Evolutionary conservation across 1,139 yeast genomes (phyloP).

Genomic region (Blastobotrys capitulatus): DNA sequence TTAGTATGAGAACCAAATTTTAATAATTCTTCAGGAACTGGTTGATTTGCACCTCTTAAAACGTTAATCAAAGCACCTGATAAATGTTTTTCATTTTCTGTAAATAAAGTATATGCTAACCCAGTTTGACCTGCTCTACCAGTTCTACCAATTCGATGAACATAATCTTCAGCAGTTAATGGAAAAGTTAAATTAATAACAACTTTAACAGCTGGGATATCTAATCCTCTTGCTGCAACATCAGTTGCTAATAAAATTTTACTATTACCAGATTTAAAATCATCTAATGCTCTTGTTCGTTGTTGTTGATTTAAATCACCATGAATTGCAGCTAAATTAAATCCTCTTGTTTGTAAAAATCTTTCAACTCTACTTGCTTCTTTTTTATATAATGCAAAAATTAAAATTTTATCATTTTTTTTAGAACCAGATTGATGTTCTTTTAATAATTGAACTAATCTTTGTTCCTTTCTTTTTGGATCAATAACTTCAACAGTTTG

Average conservation of each 20-base stretch:
- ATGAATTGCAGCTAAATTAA: slow-evolving; percentile 84
- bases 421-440: slow-evolving; percentile 67
- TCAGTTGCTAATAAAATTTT: slow-evolving; percentile 88
- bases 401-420: slow-evolving; percentile 68
- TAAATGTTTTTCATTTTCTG: slow-evolving; percentile 94
- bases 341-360: slow-evolving; percentile 65
- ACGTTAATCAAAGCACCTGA: slow-evolving; percentile 94
- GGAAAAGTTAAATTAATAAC: slow-evolving; percentile 97
- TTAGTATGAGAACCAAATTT: slow-evolving; percentile 97
- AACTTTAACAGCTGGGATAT: slow-evolving; percentile 93
- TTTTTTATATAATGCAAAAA: slow-evolving; percentile 92
- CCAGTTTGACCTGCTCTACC: slow-evolving; percentile 98
- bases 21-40: slow-evolving; percentile 92
- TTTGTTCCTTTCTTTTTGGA: slow-evolving; percentile 74
- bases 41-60: slow-evolving; percentile 87
- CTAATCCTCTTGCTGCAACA: slow-evolving; percentile 98
- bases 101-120: slow-evolving; percentile 88
- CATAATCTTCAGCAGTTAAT: slow-evolving; percentile 94
- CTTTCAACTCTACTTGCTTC: slow-evolving; percentile 92
- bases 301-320: slow-evolving; percentile 93
- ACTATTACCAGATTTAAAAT: slow-evolving; percentile 76
- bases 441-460: slow-evolving; percentile 61
- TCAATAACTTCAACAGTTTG: slow-evolving; percentile 93
- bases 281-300: slow-evolving; percentile 79
- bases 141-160: slow-evolving; percentile 96